Conservation (phyloP, 148 eudicot genomes). For the Amaranthus palmeri region DNA sequence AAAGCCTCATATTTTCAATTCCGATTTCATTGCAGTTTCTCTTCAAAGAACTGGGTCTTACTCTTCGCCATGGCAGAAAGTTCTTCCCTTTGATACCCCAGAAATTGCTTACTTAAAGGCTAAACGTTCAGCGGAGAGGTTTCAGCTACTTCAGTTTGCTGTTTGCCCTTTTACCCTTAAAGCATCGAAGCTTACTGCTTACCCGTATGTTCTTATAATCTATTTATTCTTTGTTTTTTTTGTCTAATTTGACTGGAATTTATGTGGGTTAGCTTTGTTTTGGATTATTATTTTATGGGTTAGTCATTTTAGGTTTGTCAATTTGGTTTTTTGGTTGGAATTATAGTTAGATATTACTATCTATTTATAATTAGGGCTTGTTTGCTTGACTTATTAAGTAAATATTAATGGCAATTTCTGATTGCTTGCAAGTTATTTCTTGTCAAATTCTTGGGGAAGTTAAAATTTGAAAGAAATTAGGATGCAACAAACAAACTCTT, state of each 20-base stretch:
- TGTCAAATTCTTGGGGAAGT: too few species aligned
- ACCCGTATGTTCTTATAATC: slow-evolving; percentile 47
- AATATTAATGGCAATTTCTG: too few species aligned
- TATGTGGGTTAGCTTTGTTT: not conserved
- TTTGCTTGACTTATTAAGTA: too few species aligned
- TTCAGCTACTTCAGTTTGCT: slow-evolving; percentile 82
- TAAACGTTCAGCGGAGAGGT: slow-evolving; percentile 61
- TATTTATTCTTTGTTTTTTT: not conserved
- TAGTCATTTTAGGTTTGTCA: not conserved
- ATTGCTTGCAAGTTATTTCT: too few species aligned
- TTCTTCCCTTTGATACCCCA: slow-evolving; percentile 55
- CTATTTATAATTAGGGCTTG: too few species aligned
- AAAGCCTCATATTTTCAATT: slow-evolving; percentile 35
- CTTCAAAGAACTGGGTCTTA: slow-evolving; percentile 69
- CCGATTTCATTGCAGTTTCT: slow-evolving; percentile 71
- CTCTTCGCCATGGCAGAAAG: slow-evolving; percentile 77
- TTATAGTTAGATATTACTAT: not conserved
- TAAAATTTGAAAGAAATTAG: too few species aligned
- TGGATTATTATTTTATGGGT: not conserved
- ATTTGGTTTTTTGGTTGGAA: not conserved
- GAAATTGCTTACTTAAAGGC: slow-evolving; percentile 70
- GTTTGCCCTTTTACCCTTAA: slow-evolving; percentile 66
- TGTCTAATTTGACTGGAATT: not conserved
- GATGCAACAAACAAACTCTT: too few species aligned
- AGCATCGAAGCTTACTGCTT: slow-evolving; percentile 61